Base-by-base conservation (phyloP, 352 stramenopile genomes). In the Globisporangium nagaii region DNA sequence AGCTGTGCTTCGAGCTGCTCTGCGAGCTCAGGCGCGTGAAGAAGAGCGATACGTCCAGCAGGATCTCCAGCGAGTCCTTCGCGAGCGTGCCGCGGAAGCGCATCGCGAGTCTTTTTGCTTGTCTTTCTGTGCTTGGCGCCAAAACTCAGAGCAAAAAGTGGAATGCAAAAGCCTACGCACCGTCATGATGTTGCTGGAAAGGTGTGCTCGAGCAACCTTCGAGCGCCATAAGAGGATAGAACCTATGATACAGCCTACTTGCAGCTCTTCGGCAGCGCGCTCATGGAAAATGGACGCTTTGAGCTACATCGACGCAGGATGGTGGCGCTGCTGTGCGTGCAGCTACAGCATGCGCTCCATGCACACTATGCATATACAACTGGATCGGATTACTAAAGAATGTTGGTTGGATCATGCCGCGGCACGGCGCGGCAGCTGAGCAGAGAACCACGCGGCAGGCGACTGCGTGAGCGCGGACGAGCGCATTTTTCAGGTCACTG, bases 381-480 rank as follows among this genome's bases (percentile, higher is more conserved):
- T 86, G 79, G 68, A 90, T 90, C 79, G 53, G 79, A 84, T 90
- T 90, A 90, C 79, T 90, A 90, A 90, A 90, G 79, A 86, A 78
- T 70, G 13, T 51, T 48, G 44, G 52, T 61, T 7, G 46, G 59
- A 27, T 79, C 69, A 75, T 82, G 66, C 62, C 63, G 72, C 58
- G 34, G 15, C 43, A 24, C 25, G 20, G 44, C 50, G 31, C 41
- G 27, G 25, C 42, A 40, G 31, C 24, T 37, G 8, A 43, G 30
- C 48, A 44, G 44, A 55, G 25, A 42, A 49, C 43, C 53, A 57
- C 35, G 28, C 30, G 41, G 34, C 15, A 24, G 39, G 19, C 17
- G 57, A 58, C 24, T 58, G 60, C 45, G 43, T 64, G 66, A 40
- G n/a, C 46, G 13, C 60, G 49, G 30, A 37, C 54, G 47, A 53